Evolutionary conservation across 2,329 filamentous ascomycete species (phyloP).

Genomic region (Fusarium sambucinum): DNA sequence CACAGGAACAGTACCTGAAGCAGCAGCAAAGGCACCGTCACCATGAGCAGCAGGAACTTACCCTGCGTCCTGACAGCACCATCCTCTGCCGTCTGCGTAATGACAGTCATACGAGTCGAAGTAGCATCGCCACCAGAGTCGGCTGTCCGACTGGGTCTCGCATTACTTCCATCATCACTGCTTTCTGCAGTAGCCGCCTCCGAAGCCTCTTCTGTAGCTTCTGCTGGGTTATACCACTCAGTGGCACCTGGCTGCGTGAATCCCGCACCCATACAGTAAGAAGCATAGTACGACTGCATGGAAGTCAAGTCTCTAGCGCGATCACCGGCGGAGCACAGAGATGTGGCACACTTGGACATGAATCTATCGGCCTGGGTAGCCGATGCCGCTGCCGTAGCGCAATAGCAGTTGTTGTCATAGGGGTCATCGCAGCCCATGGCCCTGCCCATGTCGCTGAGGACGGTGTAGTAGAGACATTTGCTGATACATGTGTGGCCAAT

Average conservation of each 20-base stretch:
- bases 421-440: conserved; percentile 44
- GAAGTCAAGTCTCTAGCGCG: conserved; percentile 41
- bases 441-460: conserved; percentile 33
- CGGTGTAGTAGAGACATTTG: conserved; percentile 39
- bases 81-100: conserved; percentile 46
- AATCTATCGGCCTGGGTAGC: conserved; percentile 34
- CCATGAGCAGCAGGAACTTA: conserved; percentile 49
- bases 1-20: conserved; percentile 46
- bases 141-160: conserved; percentile 39
- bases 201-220: conserved; percentile 29
- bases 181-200: conserved; percentile 25
- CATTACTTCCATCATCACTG: conserved; percentile 9
- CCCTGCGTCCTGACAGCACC: conserved; percentile 43
- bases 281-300: conserved; percentile 46
- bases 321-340: conserved; percentile 40
- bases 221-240: conserved; percentile 44
- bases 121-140: conserved; percentile 35
- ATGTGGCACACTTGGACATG: conserved; percentile 43
- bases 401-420: conserved; percentile 47
- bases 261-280: conserved; percentile 47
- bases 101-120: conserved; percentile 43
- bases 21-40: conserved; percentile 44
- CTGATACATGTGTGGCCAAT: conserved; percentile 39
- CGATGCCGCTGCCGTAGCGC: conserved; percentile 41
- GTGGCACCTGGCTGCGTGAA: conserved; percentile 45